Conservation (phyloP, 2,329 filamentous ascomycete species). For the Aspergillus udagawae region DNA sequence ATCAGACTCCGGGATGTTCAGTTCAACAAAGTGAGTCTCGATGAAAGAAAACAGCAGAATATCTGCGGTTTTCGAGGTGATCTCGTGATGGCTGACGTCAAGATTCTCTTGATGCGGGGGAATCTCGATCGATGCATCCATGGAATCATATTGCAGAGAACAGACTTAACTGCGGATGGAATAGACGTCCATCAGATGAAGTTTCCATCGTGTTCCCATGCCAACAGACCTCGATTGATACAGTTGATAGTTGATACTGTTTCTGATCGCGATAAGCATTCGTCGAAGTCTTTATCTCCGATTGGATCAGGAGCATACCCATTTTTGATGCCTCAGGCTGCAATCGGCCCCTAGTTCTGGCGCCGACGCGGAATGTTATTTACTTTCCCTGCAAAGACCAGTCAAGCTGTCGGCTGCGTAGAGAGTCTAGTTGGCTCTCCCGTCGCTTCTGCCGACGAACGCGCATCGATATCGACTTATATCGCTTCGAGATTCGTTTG, state of each 20-base stretch:
- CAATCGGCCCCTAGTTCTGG: slow-evolving; percentile 4
- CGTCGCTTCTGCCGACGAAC: neutral
- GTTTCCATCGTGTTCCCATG: neutral
- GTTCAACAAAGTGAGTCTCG: neutral
- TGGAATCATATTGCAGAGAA: neutral
- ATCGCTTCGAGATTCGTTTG: neutral
- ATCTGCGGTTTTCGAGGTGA: neutral
- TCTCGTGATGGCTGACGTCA: slow-evolving; percentile 13
- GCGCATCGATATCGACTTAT: neutral
- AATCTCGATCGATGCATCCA: neutral
- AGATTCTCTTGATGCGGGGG: slow-evolving; percentile 9
- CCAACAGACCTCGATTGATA: too few species aligned
- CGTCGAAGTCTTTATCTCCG: neutral
- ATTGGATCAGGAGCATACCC: neutral
- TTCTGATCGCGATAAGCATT: neutral
- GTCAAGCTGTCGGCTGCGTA: too few species aligned
- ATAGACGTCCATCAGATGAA: neutral
- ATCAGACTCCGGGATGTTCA: neutral
- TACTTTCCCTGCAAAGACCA: neutral
- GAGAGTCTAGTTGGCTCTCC: neutral
- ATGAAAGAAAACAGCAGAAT: neutral
- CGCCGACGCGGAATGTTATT: slow-evolving; percentile 3
- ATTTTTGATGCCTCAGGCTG: neutral
- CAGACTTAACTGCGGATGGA: neutral
- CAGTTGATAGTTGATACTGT: neutral